phyloP scores from a whole-genome alignment of 2,329 filamentous ascomycete genomes.

The Aureobasidium sp. region DNA sequence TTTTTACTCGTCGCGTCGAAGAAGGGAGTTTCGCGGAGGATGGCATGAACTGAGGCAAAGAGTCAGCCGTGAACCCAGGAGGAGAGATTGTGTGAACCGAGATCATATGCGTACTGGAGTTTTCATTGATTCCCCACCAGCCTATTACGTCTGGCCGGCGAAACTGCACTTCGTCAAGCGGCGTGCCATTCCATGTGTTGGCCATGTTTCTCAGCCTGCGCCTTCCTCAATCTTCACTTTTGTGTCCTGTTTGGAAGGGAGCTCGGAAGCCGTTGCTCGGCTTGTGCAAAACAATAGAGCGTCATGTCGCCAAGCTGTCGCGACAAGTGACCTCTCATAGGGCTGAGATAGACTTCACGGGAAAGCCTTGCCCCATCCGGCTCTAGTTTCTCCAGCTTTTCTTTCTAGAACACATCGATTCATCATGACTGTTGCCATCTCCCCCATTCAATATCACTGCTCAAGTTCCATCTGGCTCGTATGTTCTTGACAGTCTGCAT shows the following conservation, averaged over 20 bases:
- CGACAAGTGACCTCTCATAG: too few species aligned
- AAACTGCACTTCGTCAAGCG: conserved; percentile 26
- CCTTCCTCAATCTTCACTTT: not conserved
- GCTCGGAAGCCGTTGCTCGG: too few species aligned
- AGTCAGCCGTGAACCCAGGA: not conserved
- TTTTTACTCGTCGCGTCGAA: conserved; percentile 70
- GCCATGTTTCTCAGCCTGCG: not conserved
- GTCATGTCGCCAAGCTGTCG: conserved; percentile 16
- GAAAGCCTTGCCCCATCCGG: conserved; percentile 16
- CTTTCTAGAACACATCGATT: conserved; percentile 17
- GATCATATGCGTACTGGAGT: conserved; percentile 24
- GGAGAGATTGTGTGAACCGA: not conserved
- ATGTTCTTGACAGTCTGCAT: conserved; percentile 19
- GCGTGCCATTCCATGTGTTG: conserved; percentile 11
- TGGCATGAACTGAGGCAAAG: conserved; percentile 55
- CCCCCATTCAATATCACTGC: not conserved
- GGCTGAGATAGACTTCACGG: conserved; percentile 12
- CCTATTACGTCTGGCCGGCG: conserved; percentile 20
- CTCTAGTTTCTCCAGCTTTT: conserved; percentile 20
- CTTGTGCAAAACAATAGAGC: not conserved
- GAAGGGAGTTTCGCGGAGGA: conserved; percentile 70
- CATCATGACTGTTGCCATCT: conserved; percentile 12
- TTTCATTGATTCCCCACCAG: conserved; percentile 24
- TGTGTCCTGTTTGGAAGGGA: too few species aligned
- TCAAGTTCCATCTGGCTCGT: not conserved